phyloP scores from a whole-genome alignment of 345 rosid genomes.

The Turnera subulata region DNA sequence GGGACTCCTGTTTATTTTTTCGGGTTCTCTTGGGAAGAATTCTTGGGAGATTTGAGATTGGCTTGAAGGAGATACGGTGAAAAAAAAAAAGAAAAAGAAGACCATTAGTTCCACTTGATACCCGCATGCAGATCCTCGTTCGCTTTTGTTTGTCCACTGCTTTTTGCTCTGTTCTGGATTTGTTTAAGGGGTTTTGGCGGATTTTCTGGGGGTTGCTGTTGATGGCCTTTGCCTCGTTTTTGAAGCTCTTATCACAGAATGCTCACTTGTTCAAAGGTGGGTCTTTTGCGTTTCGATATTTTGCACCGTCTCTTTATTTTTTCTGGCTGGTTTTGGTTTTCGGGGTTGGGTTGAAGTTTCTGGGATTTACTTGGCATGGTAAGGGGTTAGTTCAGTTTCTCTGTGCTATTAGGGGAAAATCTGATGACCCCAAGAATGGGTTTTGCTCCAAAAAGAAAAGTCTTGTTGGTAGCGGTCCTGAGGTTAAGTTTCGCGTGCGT shows the following conservation, averaged over 20 bases:
- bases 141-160: constrained; percentile 23
- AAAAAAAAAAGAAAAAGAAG: too few relatives aligned
- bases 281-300: constrained; percentile 36
- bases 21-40: background rate
- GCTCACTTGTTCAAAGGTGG: constrained; percentile 37
- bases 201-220: constrained; percentile 8
- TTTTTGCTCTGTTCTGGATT: constrained; percentile 34
- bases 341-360: constrained; percentile 32
- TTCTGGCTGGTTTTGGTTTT: constrained; percentile 36
- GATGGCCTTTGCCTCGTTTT: constrained; percentile 43
- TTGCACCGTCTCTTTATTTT: constrained; percentile 29
- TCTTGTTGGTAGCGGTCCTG: constrained; percentile 23
- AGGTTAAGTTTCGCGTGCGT: constrained; percentile 14
- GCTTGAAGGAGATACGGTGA: too few relatives aligned
- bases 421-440: constrained; percentile 12
- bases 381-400: constrained; percentile 23
- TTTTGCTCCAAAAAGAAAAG: constrained; percentile 15
- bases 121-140: constrained; percentile 29
- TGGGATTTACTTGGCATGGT: constrained; percentile 24
- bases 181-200: constrained; percentile 21
- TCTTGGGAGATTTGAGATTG: constrained; percentile 4
- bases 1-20: background rate
- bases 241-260: constrained; percentile 25
- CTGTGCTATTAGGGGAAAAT: constrained; percentile 24
- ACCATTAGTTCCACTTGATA: background rate